phyloP scores from a whole-genome alignment of 257 asterid genomes.

The Salvia rosmarinus region DNA sequence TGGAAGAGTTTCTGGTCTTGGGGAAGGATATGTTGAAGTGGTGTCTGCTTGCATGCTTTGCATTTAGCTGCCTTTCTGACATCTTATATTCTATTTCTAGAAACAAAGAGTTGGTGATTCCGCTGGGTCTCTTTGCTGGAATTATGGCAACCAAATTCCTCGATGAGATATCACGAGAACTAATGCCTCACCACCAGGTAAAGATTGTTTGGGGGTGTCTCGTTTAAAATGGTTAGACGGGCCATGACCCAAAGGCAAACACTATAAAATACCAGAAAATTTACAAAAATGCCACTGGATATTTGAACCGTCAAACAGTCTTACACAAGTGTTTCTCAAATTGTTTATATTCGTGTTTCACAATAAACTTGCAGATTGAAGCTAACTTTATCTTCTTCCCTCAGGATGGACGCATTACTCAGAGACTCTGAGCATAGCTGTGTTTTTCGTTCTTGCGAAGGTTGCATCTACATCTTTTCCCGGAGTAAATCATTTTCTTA shows the following conservation, averaged over 20 bases:
- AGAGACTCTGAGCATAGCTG: conserved; percentile 48
- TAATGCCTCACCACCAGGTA: conserved; percentile 48
- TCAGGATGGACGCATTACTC: conserved; percentile 47
- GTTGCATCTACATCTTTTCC: conserved; percentile 29
- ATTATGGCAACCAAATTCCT: conserved; percentile 47
- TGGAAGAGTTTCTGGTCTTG: conserved; percentile 38
- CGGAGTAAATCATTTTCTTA: conserved; percentile 45
- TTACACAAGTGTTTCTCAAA: too few relatives aligned
- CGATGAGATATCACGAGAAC: conserved; percentile 50
- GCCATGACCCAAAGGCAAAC: too few relatives aligned
- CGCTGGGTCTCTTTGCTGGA: conserved; percentile 64
- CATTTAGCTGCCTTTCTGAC: conserved; percentile 49
- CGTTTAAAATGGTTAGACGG: too few relatives aligned
- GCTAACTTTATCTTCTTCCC: conserved; percentile 29
- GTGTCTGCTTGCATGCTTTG: conserved; percentile 48
- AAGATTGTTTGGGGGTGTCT: too few relatives aligned
- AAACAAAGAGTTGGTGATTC: conserved; percentile 64
- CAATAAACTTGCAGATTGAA: not conserved
- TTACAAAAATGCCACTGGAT: too few relatives aligned
- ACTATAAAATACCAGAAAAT: too few relatives aligned
- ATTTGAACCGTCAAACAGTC: too few relatives aligned
- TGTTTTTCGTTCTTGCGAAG: conserved; percentile 55
- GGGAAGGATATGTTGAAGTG: conserved; percentile 61
- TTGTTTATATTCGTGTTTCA: not conserved
- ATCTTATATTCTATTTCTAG: conserved; percentile 48